Base-by-base conservation (phyloP, 75 land plant genomes). In the Selaginella tamariscina region DNA sequence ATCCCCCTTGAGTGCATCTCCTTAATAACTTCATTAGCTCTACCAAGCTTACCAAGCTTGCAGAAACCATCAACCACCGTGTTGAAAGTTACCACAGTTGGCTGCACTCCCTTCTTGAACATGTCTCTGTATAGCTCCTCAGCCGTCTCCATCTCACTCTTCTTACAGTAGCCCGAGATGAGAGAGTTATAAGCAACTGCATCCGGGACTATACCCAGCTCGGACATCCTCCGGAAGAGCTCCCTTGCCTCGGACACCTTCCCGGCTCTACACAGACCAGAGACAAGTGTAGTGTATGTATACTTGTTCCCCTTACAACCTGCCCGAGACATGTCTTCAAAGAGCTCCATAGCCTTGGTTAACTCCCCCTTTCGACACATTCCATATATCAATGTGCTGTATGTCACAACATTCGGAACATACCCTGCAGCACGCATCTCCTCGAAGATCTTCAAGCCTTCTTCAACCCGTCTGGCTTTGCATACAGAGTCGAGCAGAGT, bases 241-340 rank as follows among this genome's bases (percentile, higher is more conserved):
- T 69, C 70, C 27, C 21, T 24, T 26, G 71, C 71, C 29, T 69
- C 26, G 24, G 27, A 20, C 68, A 69, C 66, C 49, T 29, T 69
- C 27, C 28, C 71, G 33, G 32, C 71, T 67, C 65, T 62, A 67
- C 71, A 63, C 60, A 60, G 44, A 62, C 71, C 68, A 62, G 65
- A 62, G 65, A 69, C 62, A 27, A 69, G 28, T 22, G 44, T 22
- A 11, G 32, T 69, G 65, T 69, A 69, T 8, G 62, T 59, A 15
- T 39, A 39, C 49, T 39, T 39, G 49, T 39, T 39, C 15, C 11
- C 11, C 49, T 39, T 39, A 15, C 49, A 39, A 5, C 49, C 49
- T 5, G 49, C 49, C 49, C 15, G 11, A 15, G 15, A 15, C 49
- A 39, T 39, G 49, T 15, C 15, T 5, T 15, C 49, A 15, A 39